Evolutionary conservation across 179 eudicot species (phyloP).

Genomic region (Silene noctiflora): DNA sequence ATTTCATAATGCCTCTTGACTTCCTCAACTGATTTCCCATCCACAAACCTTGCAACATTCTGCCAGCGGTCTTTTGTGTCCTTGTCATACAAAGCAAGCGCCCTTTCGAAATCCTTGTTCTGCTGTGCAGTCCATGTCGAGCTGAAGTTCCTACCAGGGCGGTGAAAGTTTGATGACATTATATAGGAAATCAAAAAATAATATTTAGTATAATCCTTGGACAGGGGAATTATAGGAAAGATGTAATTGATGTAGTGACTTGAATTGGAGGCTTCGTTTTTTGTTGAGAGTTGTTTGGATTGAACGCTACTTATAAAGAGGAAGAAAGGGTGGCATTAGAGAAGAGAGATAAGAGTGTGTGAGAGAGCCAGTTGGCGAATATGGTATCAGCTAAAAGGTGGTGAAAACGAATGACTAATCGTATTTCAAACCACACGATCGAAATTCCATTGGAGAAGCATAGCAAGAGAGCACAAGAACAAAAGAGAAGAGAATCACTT

Average conservation of each 20-base stretch:
- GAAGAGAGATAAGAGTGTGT: conserved; percentile 12
- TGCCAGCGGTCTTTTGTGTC: conserved; percentile 38
- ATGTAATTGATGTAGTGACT: conserved; percentile 16
- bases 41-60: conserved; percentile 30
- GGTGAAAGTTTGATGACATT: conserved; percentile 29
- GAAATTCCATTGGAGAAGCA: conserved; percentile 28
- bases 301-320: conserved; percentile 32
- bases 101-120: conserved; percentile 39
- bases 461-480: conserved; percentile 14
- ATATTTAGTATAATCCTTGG: no score
- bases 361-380: conserved; percentile 35
- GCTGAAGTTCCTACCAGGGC: conserved; percentile 15
- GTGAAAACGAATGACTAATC: conserved; percentile 25
- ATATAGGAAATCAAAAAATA: neutral
- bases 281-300: conserved; percentile 24
- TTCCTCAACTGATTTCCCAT: conserved; percentile 32
- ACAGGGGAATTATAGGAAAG: neutral
- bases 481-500: conserved; percentile 22
- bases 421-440: conserved; percentile 26
- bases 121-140: conserved; percentile 36
- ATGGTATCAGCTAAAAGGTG: conserved; percentile 28
- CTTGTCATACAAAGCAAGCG: conserved; percentile 35
- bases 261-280: conserved; percentile 16
- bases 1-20: conserved; percentile 37
- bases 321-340: conserved; percentile 14